Evolutionary conservation across 1,284 basidiomycete species (phyloP), one percentile per base, ranked within the genome.

Genomic region (Anthracocystis walkeri): DNA sequence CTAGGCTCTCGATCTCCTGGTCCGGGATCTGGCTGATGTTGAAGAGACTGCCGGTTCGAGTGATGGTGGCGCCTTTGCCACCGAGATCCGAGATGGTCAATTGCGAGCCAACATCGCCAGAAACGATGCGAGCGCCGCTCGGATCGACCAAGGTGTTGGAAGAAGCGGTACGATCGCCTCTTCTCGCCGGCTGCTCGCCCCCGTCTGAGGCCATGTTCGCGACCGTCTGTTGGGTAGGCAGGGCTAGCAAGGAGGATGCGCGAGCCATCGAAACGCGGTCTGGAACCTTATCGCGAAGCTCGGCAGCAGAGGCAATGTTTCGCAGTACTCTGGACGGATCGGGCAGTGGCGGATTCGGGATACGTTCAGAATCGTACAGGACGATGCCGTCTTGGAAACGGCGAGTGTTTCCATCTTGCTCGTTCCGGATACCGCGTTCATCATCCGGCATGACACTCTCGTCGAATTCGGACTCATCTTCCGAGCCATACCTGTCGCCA

Each of bases 1-100:
- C 76, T 4, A 80, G 57, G 27, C 53, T 66, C 35, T 79, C 75
- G 14, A 80, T 49, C 42, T 75, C 73, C 21, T 78, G 62, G 6
- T 67, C 60, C 4, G 76, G 70, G 12, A 80, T 75, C 54, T 74
- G 79, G 41, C 67, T 67, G 57, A 80, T 80, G 63, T 78, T 76
- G 55, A 77, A 65, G 33, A 80, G 62, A 18, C 77, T 76, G 20
- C 74, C 74, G 16, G 63, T 68, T 1, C 74, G 65, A 2, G 74
- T 76, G 62, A 76, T 72, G 5, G 62, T 72, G 1, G 74, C 74
- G 10, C 74, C 74, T 29, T 75, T 75, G 33, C 72, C 72, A n/a
- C 66, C 72, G 4, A 75, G 66, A 23, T 75, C 65, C 8, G 72
- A 65, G 25, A 75, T 54, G 40, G 72, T 49, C 14, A 52, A 42